Evolutionary conservation across 2,329 filamentous ascomycete species (phyloP).

Genomic region (Coniosporium tulheliwenetii): DNA sequence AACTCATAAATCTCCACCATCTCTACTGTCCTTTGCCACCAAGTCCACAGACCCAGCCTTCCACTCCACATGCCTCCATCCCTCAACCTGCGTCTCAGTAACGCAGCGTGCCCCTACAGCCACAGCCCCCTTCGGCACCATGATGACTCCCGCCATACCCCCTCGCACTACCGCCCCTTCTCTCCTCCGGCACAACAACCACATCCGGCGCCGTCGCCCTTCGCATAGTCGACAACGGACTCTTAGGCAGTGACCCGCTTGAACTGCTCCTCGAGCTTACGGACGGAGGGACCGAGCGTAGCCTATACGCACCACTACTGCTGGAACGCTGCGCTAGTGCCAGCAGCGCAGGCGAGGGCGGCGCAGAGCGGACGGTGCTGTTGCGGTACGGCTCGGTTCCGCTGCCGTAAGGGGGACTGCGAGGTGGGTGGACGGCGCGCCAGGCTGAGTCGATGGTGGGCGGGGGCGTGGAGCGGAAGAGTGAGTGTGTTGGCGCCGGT

Average conservation of each 20-base stretch:
- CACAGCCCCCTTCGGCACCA: too few relatives aligned
- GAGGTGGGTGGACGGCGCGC: slow-evolving; percentile 1
- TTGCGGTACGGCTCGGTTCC: background rate
- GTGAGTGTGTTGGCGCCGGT: background rate
- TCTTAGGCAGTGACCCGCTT: background rate
- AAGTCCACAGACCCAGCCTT: too few relatives aligned
- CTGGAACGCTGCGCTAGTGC: background rate
- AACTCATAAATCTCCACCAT: too few relatives aligned
- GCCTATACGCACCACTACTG: background rate
- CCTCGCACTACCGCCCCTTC: too few relatives aligned
- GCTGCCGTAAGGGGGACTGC: background rate
- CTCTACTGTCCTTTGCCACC: too few relatives aligned
- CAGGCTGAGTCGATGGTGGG: background rate
- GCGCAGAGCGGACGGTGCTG: background rate
- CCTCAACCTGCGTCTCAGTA: too few relatives aligned
- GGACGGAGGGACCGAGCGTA: background rate
- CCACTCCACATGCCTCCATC: too few relatives aligned
- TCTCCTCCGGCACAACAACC: background rate
- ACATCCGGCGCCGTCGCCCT: background rate
- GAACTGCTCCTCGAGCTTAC: background rate
- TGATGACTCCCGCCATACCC: too few relatives aligned
- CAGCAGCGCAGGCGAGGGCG: background rate
- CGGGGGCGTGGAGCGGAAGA: background rate
- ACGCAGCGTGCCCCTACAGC: too few relatives aligned
- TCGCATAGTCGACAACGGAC: background rate